These are phyloP conservation scores for Maudiozyma serrabonitensis DNA, from an alignment of 805 yeast species.

Conservation along the genomic window DNA sequence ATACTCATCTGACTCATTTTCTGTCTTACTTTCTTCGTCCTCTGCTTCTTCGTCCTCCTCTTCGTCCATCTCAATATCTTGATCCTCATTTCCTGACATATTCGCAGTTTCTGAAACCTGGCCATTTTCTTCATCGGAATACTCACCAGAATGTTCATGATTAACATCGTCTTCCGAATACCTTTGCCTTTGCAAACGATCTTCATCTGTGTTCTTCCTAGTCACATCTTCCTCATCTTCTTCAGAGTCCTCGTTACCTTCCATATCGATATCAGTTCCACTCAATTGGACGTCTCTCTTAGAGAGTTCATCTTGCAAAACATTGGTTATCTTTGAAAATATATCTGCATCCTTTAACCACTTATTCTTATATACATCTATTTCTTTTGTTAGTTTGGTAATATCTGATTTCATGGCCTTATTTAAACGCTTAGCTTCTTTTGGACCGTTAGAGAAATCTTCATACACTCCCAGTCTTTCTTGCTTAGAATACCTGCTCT, in stretches of 20 bases:
- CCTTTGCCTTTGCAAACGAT: not conserved
- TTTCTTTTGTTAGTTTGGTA: slow-evolving; percentile 14
- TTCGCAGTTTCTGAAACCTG: not conserved
- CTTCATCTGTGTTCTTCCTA: slow-evolving; percentile 3
- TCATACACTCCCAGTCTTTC: slow-evolving; percentile 17
- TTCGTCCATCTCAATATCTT: not conserved
- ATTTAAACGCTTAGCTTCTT: slow-evolving; percentile 19
- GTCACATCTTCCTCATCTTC: slow-evolving; percentile 10
- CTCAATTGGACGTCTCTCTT: slow-evolving; percentile 13
- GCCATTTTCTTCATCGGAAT: slow-evolving; percentile 1
- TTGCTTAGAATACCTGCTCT: slow-evolving; percentile 4
- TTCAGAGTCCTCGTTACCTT: slow-evolving; percentile 5
- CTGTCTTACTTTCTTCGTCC: not conserved
- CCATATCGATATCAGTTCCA: slow-evolving; percentile 1
- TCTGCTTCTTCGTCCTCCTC: not conserved
- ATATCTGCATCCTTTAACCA: slow-evolving; percentile 27
- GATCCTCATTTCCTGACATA: not conserved
- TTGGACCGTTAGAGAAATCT: slow-evolving; percentile 21
- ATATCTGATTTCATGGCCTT: slow-evolving; percentile 18
- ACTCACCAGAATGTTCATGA: slow-evolving; percentile 1
- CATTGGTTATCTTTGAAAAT: slow-evolving; percentile 18
- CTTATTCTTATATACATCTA: slow-evolving; percentile 17
- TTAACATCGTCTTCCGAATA: slow-evolving; percentile 5
- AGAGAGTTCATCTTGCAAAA: slow-evolving; percentile 19
- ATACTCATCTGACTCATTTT: not conserved